Evolutionary conservation across 2,329 filamentous ascomycete species (phyloP), one percentile per base, ranked within the genome.

Genomic region (Talaromyces atroroseus): DNA sequence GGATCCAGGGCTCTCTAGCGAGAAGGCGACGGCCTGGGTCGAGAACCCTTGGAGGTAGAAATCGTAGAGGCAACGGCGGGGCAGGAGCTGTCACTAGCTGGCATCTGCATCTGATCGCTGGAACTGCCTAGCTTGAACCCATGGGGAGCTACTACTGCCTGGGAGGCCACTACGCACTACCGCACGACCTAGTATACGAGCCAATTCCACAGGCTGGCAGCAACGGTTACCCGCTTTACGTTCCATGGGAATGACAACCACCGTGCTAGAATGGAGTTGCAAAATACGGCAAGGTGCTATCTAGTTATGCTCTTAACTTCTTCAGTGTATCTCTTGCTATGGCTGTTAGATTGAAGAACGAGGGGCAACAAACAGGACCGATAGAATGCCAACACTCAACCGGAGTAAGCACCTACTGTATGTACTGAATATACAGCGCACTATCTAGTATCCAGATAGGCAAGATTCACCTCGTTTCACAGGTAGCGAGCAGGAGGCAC

Each of bases 21-120:
- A 23, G 21, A 24, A 3, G 20, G 29, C 18, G 21, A 21, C 32
- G 51, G 51, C 40, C 44, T 7, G 21, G 21, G 42, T 53, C 51
- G 52, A 48, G 52, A 54, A 45, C 50, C n/a, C n/a, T 24, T 12
- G 20, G 18, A 46, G 44, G 20, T 26, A 10, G 21, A 45, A 7
- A 47, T 3, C 21, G 6, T 12, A 47, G 36, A 54, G 52, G 44
- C 52, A 48, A 42, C 52, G 21, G 52, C 24, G 52, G 52, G 52
- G 45, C 36, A 3, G 34, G 32, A 54, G 52, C 52, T 54, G 52
- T 54, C 52, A 54, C 26, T 54, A 49, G 16, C 51, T 47, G 51
- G 40, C 51, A 24, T 16, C 44, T 45, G 24, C 36, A 34, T 38
- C 23, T 44, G 49, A 23, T 44, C 24, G 49, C 42, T 52, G 26